These are phyloP conservation scores for Tricholoma bakamatsutake DNA, from an alignment of 768 basidiomycete genomes.

Conservation along the genomic window DNA sequence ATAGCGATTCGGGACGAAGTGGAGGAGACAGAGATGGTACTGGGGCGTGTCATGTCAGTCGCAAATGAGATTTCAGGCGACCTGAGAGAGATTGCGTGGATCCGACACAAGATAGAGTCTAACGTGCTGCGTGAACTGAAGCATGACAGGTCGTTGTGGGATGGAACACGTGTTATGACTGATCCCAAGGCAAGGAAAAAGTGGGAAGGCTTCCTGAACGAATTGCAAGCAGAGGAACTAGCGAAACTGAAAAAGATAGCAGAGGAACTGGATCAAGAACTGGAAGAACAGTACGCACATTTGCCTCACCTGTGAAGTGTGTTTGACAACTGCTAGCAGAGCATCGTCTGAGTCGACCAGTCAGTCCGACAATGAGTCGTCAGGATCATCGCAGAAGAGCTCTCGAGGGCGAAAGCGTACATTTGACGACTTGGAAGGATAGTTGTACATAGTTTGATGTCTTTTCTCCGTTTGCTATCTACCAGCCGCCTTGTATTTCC, in stretches of 20 bases:
- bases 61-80: conserved; percentile 5
- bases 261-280: background rate
- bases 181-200: conserved; percentile 4
- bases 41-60: conserved; percentile 6
- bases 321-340: background rate
- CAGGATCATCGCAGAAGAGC: background rate
- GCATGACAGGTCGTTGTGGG: conserved; percentile 19
- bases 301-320: background rate
- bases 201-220: conserved; percentile 9
- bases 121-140: conserved; percentile 17
- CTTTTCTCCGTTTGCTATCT: background rate
- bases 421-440: background rate
- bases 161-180: conserved; percentile 22
- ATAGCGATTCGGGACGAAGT: conserved; percentile 11
- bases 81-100: conserved; percentile 12
- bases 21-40: conserved; percentile 12
- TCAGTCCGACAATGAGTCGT: background rate
- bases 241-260: background rate
- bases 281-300: background rate
- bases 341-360: background rate
- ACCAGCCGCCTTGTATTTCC: background rate
- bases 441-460: background rate
- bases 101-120: conserved; percentile 12
- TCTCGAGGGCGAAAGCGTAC: background rate
- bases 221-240: background rate